Percentiles rank a stretch among this genome's conserved stretches.
Evolutionary conservation across 768 basidiomycete species (phyloP).

Genomic region (Clitopilus passeckerianus): DNA sequence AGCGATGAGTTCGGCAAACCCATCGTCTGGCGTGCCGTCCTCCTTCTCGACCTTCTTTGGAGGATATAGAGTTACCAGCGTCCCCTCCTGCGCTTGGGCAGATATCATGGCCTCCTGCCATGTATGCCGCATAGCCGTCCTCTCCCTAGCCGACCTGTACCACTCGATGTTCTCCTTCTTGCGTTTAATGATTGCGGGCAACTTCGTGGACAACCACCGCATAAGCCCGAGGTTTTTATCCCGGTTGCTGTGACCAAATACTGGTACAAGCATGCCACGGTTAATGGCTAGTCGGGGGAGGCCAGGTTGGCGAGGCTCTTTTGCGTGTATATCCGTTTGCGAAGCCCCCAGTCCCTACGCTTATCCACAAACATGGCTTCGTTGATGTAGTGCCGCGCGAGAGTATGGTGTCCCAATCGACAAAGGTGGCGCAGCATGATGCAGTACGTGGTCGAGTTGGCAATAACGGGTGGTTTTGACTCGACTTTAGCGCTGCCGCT

Average conservation of each 20-base stretch:
- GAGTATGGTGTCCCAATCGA: constrained; percentile 35
- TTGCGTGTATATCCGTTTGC: constrained; percentile 19
- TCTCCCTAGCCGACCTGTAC: constrained; percentile 12
- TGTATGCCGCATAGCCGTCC: not conserved
- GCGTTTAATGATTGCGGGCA: constrained; percentile 37
- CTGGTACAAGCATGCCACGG: constrained; percentile 49
- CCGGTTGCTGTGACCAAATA: constrained; percentile 54
- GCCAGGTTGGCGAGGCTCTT: constrained; percentile 26
- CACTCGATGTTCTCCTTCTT: constrained; percentile 31
- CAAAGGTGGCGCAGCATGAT: constrained; percentile 58
- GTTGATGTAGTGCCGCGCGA: constrained; percentile 65
- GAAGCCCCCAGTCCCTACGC: not conserved
- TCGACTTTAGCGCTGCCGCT: constrained; percentile 22
- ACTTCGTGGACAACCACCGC: constrained; percentile 50
- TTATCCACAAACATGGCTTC: constrained; percentile 45
- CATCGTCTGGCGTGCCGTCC: not conserved
- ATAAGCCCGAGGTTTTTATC: constrained; percentile 55
- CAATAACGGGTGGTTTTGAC: constrained; percentile 37
- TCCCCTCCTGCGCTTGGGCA: not conserved
- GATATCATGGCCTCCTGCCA: not conserved
- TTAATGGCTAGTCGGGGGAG: constrained; percentile 55
- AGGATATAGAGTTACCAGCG: not conserved
- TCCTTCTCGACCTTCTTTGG: not conserved
- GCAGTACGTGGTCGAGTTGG: constrained; percentile 66
- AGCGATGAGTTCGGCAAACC: not conserved